Evolutionary conservation across 176 grass and related monocot species (phyloP).

Genomic region (Dactylis glomerata): DNA sequence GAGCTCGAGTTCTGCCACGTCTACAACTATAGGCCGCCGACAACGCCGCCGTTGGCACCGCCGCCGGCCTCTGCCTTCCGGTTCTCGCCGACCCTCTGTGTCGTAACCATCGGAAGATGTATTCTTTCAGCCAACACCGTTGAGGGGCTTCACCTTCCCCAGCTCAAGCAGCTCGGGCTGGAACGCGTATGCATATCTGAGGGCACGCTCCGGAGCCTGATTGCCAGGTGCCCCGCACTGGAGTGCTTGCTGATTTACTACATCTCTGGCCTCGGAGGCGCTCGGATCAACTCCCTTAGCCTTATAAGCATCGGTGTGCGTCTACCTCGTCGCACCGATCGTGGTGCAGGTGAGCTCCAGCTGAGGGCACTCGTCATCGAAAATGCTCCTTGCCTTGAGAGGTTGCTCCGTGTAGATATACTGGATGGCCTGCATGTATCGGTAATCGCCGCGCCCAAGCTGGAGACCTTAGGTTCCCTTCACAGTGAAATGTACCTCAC

Average conservation of each 20-base stretch:
- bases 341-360: too few species aligned
- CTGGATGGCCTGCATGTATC: too few species aligned
- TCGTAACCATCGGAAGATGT: background rate
- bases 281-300: background rate
- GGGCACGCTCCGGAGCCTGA: background rate
- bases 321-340: too few species aligned
- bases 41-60: background rate
- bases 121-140: background rate
- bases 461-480: too few species aligned
- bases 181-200: background rate
- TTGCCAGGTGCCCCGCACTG: background rate
- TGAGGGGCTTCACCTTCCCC: background rate
- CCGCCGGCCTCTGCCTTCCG: conserved; percentile 25
- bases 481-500: too few species aligned
- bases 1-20: background rate
- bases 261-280: background rate
- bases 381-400: too few species aligned
- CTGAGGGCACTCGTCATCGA: too few species aligned
- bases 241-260: background rate
- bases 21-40: background rate
- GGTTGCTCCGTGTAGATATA: too few species aligned
- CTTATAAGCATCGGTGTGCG: background rate
- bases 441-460: too few species aligned
- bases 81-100: background rate
- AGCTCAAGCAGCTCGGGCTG: background rate